Conservation (phyloP, 2,329 filamentous ascomycete genomes). For the Fonsecaea erecta region DNA sequence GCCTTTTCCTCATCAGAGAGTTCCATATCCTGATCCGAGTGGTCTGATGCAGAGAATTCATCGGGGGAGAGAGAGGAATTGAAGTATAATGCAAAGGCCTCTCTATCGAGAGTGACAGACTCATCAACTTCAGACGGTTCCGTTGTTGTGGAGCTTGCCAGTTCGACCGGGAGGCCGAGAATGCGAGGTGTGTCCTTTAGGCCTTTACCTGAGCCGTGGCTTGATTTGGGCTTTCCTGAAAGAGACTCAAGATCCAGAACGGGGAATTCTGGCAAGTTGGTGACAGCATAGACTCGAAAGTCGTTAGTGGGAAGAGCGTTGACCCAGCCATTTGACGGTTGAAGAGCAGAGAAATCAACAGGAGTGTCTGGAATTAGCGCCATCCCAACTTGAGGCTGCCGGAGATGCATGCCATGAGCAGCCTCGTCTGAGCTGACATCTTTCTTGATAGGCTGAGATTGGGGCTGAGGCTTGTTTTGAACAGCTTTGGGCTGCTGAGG, state of each 20-base stretch:
- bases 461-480: constrained; percentile 48
- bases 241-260: constrained; percentile 64
- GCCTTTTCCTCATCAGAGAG: constrained; percentile 22
- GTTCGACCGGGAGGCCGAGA: constrained; percentile 30
- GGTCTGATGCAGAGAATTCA: constrained; percentile 20
- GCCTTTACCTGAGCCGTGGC: constrained; percentile 6
- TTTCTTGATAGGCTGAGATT: constrained; percentile 58
- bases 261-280: constrained; percentile 71
- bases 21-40: background rate
- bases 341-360: constrained; percentile 75
- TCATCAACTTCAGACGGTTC: constrained; percentile 57
- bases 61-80: constrained; percentile 21
- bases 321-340: constrained; percentile 59
- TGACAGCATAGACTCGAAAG: constrained; percentile 65
- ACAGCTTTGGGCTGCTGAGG: constrained; percentile 44
- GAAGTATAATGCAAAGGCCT: constrained; percentile 26
- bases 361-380: constrained; percentile 80
- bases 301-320: constrained; percentile 54
- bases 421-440: constrained; percentile 66
- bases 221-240: constrained; percentile 67
- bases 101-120: constrained; percentile 47
- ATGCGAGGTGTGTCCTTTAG: constrained; percentile 26
- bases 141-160: constrained; percentile 41
- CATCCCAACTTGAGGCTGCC: constrained; percentile 73
- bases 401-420: constrained; percentile 56